Conservation (phyloP, 2,329 filamentous ascomycete genomes). For the Aspergillus proliferans region DNA sequence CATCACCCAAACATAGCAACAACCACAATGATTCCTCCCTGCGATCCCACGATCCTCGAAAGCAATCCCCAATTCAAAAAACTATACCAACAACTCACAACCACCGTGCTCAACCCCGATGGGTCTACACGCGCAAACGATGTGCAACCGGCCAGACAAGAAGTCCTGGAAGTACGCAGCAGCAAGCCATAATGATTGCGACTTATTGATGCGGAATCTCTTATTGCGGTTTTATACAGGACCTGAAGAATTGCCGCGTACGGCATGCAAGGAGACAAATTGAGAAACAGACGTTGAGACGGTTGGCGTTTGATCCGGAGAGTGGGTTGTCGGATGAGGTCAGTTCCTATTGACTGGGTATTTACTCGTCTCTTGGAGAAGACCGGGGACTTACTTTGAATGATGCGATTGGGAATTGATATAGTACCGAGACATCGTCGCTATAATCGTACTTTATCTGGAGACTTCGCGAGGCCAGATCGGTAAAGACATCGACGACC, state of each 20-base stretch:
- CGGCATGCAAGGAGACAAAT: constrained; percentile 28
- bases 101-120: constrained; percentile 33
- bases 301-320: constrained; percentile 27
- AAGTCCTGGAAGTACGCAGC: constrained; percentile 27
- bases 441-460: constrained; percentile 33
- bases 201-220: not conserved
- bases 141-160: constrained; percentile 23
- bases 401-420: too few species aligned
- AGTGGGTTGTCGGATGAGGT: constrained; percentile 31
- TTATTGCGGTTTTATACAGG: constrained; percentile 17
- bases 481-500: constrained; percentile 13
- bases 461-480: constrained; percentile 21
- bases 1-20: not conserved
- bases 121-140: constrained; percentile 32
- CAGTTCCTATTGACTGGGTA: constrained; percentile 2
- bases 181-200: not conserved
- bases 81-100: constrained; percentile 36
- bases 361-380: not conserved
- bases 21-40: constrained; percentile 37
- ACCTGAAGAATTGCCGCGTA: constrained; percentile 28
- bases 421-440: constrained; percentile 30
- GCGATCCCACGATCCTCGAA: constrained; percentile 33
- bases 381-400: not conserved
- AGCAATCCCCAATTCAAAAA: constrained; percentile 39
- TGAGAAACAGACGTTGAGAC: constrained; percentile 24